These are phyloP conservation scores for Angophora floribunda DNA, from an alignment of 345 rosid genomes.

Conservation along the genomic window DNA sequence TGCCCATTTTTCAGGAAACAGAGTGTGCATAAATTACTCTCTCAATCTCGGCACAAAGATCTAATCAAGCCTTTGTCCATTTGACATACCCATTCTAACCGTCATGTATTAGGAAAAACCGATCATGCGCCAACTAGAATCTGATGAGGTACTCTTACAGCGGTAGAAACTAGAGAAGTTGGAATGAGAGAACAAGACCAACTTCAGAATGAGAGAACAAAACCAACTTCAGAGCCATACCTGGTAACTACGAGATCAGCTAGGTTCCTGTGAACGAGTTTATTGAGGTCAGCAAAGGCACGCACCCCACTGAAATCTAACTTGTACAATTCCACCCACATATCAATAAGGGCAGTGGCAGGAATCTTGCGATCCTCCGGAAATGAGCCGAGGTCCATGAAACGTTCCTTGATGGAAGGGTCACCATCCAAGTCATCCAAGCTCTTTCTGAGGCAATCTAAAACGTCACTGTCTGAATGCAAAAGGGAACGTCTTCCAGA, in stretches of 20 bases:
- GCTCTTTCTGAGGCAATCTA: slow-evolving; percentile 24
- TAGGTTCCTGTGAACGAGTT: slow-evolving; percentile 32
- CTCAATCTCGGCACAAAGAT: not conserved
- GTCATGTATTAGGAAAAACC: not conserved
- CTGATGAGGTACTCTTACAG: not conserved
- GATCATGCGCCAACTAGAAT: not conserved
- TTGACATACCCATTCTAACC: rapidly evolving
- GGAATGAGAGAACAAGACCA: not conserved
- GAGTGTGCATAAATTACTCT: not conserved
- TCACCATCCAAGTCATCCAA: slow-evolving; percentile 6
- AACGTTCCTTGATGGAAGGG: slow-evolving; percentile 24
- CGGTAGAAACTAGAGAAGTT: not conserved
- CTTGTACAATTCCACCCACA: slow-evolving; percentile 40
- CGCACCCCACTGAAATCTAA: slow-evolving; percentile 7
- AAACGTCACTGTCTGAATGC: slow-evolving; percentile 4
- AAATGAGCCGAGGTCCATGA: slow-evolving; percentile 34
- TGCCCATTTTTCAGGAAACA: not conserved
- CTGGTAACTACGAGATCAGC: slow-evolving; percentile 7
- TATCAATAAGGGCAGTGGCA: slow-evolving; percentile 34
- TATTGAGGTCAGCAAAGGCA: slow-evolving; percentile 18
- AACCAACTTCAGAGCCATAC: slow-evolving; percentile 14
- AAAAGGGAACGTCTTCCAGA: slow-evolving; percentile 13
- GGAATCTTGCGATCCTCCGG: slow-evolving; percentile 50
- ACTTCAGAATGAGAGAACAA: not conserved
- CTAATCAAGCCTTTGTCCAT: not conserved